phyloP scores from a whole-genome alignment of 768 basidiomycete genomes.

The Hygrophorus russula region DNA sequence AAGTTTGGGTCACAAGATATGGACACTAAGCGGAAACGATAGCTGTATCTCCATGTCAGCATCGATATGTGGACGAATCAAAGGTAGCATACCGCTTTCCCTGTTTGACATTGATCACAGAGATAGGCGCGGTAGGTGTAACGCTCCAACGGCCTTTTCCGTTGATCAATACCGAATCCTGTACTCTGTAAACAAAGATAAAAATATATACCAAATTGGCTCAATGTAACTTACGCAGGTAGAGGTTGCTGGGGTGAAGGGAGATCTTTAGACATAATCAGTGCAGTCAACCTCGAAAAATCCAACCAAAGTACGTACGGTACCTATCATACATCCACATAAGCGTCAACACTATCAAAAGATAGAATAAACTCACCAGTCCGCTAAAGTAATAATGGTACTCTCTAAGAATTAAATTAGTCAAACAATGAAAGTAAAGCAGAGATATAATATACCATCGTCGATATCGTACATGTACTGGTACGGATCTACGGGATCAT shows the following conservation, averaged over 20 bases:
- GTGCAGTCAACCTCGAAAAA: too few relatives aligned
- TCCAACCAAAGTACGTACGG: too few relatives aligned
- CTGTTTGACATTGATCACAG: slow-evolving; percentile 25
- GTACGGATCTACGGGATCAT: slow-evolving; percentile 34
- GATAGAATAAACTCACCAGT: too few relatives aligned
- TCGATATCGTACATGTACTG: slow-evolving; percentile 32
- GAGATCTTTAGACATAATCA: too few relatives aligned
- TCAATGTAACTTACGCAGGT: too few relatives aligned
- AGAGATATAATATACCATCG: slow-evolving; percentile 20
- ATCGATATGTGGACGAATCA: slow-evolving; percentile 2
- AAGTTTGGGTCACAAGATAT: slow-evolving; percentile 21
- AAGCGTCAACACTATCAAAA: too few relatives aligned
- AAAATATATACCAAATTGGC: neutral
- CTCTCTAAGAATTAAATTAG: slow-evolving; percentile 13
- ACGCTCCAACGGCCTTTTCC: slow-evolving; percentile 29
- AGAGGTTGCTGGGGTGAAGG: too few relatives aligned
- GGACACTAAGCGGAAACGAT: slow-evolving; percentile 21
- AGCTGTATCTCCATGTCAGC: neutral
- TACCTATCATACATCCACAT: too few relatives aligned
- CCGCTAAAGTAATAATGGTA: slow-evolving; percentile 31
- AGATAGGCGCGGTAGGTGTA: slow-evolving; percentile 20
- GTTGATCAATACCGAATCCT: slow-evolving; percentile 31
- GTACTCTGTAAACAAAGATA: neutral
- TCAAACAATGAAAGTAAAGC: neutral
- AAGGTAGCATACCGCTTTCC: slow-evolving; percentile 30